Evolutionary conservation across 495 filamentous ascomycete species (phyloP), one percentile per base, ranked within the genome.

Genomic region (Gamarada debralockiae): DNA sequence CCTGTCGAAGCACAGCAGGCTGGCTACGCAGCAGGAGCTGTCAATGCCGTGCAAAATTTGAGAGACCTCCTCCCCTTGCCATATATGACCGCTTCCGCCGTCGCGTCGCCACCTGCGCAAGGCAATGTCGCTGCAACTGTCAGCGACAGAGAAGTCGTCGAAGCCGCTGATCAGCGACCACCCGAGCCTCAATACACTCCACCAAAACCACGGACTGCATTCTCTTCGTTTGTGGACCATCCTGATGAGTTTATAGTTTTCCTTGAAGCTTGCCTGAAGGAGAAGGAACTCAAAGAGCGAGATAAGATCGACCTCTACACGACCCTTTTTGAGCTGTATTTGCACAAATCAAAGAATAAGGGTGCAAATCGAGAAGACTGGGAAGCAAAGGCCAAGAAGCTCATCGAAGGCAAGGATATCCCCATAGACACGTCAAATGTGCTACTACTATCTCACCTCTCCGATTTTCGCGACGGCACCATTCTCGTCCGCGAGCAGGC

Each of bases 251-350:
- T 98, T 63, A 88, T 96, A 46, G 72, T 81, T 10, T 98, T 98
- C 62, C 72, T 98, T 1, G 93, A 98, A 71, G 87, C 87, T 20
- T 92, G 84, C 47, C 79, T 87, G 6, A 76, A 81, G 52, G 79
- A 86, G 55, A 76, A 85, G 6, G 69, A 80, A 20, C 67, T 93
- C 3, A 82, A 79, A 21, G 73, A 88, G 44, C 61, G 68, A 10
- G 87, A 96, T 58, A 86, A 83, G 59, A 75, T 81, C 6, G 95
- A 97, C 66, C 81, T 98, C 36, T 92, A 92, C 67, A 97, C 93
- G 1, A 96, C 93, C 0, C 69, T 98, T 24, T 97, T 98, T 65
- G 93, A 98, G 64, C 96, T 97, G 83, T 98, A 97, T 65, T 75
- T 98, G 18, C 87, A 96, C 59, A 89, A 88, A 50, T 87, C 91